Conservation (phyloP, 306 rosid species). For the Inga leiocalycina region DNA sequence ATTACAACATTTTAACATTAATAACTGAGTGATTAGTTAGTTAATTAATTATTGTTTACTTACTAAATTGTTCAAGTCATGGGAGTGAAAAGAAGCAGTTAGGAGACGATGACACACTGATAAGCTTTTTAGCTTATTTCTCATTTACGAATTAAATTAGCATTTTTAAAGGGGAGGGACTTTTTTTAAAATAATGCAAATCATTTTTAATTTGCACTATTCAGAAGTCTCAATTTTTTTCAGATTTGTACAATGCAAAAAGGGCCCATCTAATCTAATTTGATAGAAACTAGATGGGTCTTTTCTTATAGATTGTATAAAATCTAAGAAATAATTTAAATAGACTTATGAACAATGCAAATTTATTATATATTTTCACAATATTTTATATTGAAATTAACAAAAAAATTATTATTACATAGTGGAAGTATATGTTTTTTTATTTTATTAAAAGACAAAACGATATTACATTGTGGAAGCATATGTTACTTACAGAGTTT, state of each 20-base stretch:
- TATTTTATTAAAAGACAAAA: too few relatives aligned
- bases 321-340: not conserved
- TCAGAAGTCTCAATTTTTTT: not conserved
- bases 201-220: not conserved
- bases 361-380: not conserved
- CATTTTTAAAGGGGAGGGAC: not conserved
- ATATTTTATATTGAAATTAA: not conserved
- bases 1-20: not conserved
- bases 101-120: not conserved
- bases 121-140: not conserved
- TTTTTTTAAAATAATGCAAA: not conserved
- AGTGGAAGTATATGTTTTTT: not conserved
- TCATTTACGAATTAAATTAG: not conserved
- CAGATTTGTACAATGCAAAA: not conserved
- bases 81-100: not conserved
- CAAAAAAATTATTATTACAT: not conserved
- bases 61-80: not conserved
- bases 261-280: not conserved
- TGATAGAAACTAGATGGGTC: not conserved
- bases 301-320: not conserved
- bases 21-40: constrained; percentile 7
- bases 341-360: not conserved
- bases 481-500: not conserved
- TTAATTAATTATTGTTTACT: constrained; percentile 17
- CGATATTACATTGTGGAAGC: not conserved